These are phyloP conservation scores for Gracilariopsis chorda DNA, from an alignment of 23 red algal genomes.

Conservation along the genomic window DNA sequence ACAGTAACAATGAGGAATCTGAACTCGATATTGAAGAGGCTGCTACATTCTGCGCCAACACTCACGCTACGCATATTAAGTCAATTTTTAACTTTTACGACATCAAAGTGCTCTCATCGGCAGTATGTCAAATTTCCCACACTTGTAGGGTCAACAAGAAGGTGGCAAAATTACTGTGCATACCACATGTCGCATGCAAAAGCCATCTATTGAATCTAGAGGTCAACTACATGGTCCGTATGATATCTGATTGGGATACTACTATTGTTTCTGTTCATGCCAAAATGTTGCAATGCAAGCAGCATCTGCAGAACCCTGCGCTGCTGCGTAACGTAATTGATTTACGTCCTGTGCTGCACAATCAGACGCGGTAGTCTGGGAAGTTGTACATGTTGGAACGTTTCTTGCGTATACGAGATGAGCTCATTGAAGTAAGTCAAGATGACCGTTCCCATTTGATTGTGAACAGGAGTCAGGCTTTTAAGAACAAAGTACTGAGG, in stretches of 20 bases:
- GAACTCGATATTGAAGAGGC: not conserved
- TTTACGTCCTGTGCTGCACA: not conserved
- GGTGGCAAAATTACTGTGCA: not conserved
- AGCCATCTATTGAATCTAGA: not conserved
- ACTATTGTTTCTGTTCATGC: not conserved
- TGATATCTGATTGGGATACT: not conserved
- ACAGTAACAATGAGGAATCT: not conserved
- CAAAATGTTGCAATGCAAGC: not conserved
- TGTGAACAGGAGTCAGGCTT: not conserved
- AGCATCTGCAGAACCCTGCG: not conserved
- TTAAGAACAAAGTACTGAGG: not conserved
- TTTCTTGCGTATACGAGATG: not conserved
- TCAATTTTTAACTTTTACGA: not conserved
- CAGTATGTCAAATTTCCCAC: not conserved
- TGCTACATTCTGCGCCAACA: not conserved
- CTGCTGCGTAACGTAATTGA: not conserved
- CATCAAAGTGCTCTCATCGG: not conserved
- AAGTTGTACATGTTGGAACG: not conserved
- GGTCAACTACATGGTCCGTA: not conserved
- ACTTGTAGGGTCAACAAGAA: not conserved
- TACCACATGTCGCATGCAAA: not conserved
- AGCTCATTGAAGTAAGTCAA: not conserved
- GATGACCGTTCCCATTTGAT: not conserved
- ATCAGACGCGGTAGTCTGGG: not conserved
- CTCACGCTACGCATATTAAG: not conserved